Base-by-base conservation (phyloP, 768 basidiomycete species). In the Tephrocybe rancida region DNA sequence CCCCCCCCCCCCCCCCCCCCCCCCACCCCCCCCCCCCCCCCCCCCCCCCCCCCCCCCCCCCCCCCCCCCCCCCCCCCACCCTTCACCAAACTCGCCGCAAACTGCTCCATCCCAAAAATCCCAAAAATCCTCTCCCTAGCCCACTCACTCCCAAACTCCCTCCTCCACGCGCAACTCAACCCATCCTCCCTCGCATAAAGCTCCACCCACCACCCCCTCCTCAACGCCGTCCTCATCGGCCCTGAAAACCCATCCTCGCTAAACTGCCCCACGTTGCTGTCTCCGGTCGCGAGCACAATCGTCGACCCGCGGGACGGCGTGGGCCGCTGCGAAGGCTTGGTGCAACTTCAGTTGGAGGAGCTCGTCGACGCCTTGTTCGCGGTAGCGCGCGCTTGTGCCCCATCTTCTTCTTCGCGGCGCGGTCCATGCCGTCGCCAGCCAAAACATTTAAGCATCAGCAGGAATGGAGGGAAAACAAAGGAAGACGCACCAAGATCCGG, bases 341-440 rank as follows among this genome's bases (percentile, higher is more conserved):
- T 95, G 87, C 26, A 98, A 77, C 67, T 98, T 97, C 54, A 98
- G 77, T 69, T 97, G 95, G 45, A 98, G 72, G 22, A 97, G 78
- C 71, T 98, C 95, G 67, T 98, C 95, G 2, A 98, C 95, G 10
- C 92, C 94, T 70, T 98, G 95, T 64, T 95, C 92, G 52, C 91
- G 82, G 64, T 87, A 1, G 50, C 46, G 37, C 50, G 38, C 24
- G 65, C 48, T 52, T 27, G 55, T 41, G 48, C n/a, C 10, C 18
- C 53, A 59, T 16, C 37, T 60, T 61, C n/a, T 69, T 65, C 30
- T 62, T 52, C 48, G 41, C 39, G 67, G 53, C 35, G 9, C 84
- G 76, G 66, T 88, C 86, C 61, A 81, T 76, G 21, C 81, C 85
- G 52, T 83, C 81, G 30, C 85, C 73, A 67, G 26, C 29, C n/a